These are phyloP conservation scores for Pseudopithomyces maydicus DNA, from an alignment of 2,329 filamentous ascomycete species.

Conservation along the genomic window DNA sequence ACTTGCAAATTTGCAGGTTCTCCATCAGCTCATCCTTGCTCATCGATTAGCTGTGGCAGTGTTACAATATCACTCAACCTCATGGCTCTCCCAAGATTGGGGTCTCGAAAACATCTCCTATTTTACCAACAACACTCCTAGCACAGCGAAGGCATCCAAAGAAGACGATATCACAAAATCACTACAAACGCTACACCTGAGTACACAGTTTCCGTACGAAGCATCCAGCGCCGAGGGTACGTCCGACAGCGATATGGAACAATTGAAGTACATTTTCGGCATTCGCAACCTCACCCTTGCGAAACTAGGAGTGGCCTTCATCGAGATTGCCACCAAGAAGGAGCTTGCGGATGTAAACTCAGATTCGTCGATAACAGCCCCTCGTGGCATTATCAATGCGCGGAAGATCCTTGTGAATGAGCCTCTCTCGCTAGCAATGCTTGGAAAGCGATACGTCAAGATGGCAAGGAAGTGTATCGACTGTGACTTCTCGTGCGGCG, in stretches of 20 bases:
- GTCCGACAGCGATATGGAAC: neutral
- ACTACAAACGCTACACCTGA: constrained; percentile 10
- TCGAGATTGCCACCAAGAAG: constrained; percentile 11
- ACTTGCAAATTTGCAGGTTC: constrained; percentile 5
- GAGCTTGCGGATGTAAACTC: constrained; percentile 2
- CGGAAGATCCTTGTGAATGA: neutral
- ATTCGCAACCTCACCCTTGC: constrained; percentile 15
- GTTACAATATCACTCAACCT: constrained; percentile 13
- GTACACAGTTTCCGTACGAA: constrained; percentile 1
- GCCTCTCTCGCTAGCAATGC: neutral
- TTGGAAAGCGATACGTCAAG: constrained; percentile 10
- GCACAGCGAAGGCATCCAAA: neutral
- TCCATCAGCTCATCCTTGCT: constrained; percentile 12
- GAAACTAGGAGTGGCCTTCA: constrained; percentile 12
- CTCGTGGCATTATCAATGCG: constrained; percentile 1
- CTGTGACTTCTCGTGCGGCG: constrained; percentile 10
- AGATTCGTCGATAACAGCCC: neutral
- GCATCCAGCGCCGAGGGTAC: neutral
- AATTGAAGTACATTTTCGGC: constrained; percentile 10
- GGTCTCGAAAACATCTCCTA: constrained; percentile 9
- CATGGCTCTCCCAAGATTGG: constrained; percentile 15
- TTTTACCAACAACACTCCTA: neutral
- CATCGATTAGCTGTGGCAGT: constrained; percentile 10
- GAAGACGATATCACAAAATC: neutral
- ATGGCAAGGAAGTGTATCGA: constrained; percentile 9